A percentile compares a stretch with the other conserved stretches of the same genome.
Conservation (phyloP, 371 early-diverging fungal genomes). For the Phascolomyces articulosus region DNA sequence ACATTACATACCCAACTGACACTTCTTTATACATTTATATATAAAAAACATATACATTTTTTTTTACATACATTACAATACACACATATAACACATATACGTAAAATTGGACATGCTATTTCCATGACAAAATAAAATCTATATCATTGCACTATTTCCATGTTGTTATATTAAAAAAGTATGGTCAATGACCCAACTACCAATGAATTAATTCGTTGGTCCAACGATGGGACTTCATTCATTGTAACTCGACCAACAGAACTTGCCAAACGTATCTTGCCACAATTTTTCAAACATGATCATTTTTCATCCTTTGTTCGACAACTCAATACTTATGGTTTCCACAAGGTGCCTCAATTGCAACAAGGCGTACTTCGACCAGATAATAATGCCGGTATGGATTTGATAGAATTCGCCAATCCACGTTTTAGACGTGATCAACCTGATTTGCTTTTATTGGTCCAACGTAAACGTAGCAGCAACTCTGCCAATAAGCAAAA, state of each 20-base stretch:
- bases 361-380: constrained; percentile 76
- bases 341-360: constrained; percentile 81
- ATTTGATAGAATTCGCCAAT: constrained; percentile 62
- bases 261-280: constrained; percentile 85
- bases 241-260: constrained; percentile 71
- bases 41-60: too few species aligned
- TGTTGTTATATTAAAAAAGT: constrained; percentile 25
- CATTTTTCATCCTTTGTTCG: constrained; percentile 94
- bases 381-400: constrained; percentile 51
- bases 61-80: too few species aligned
- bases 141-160: neutral
- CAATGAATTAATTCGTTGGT: constrained; percentile 77
- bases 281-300: constrained; percentile 90
- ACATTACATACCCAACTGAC: neutral
- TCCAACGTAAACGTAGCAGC: constrained; percentile 53
- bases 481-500: constrained; percentile 32
- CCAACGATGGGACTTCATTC: constrained; percentile 78
- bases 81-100: too few species aligned
- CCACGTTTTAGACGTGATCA: constrained; percentile 60
- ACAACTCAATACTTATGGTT: constrained; percentile 94
- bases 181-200: constrained; percentile 77
- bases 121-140: too few species aligned
- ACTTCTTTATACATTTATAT: constrained; percentile 1
- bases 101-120: too few species aligned
- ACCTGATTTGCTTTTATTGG: constrained; percentile 55